These are phyloP conservation scores for Cordyceps cateniannulata DNA, from an alignment of 2,329 filamentous ascomycete species.

Conservation along the genomic window DNA sequence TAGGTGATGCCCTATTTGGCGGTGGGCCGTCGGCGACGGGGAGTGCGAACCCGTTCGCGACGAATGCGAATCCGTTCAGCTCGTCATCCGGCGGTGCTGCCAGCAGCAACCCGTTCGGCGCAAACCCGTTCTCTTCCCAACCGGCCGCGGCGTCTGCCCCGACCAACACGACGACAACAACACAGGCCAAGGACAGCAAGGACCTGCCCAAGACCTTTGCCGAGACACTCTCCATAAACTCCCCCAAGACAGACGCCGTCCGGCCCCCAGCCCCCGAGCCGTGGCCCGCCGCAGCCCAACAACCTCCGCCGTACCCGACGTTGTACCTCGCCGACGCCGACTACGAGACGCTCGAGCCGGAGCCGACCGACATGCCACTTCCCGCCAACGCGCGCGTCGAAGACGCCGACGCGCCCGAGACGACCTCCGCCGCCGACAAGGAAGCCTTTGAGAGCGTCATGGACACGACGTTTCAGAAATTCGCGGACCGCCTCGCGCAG, in stretches of 20 bases:
- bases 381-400: conserved; percentile 40
- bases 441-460: conserved; percentile 67
- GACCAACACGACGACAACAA: conserved; percentile 16
- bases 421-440: conserved; percentile 50
- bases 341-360: conserved; percentile 74
- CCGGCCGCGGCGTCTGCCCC: conserved; percentile 20
- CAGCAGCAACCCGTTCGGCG: conserved; percentile 24
- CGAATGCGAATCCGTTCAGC: conserved; percentile 43
- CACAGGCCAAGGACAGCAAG: conserved; percentile 1
- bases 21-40: conserved; percentile 40
- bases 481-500: conserved; percentile 69
- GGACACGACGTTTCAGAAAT: conserved; percentile 72
- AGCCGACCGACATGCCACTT: conserved; percentile 43
- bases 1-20: conserved; percentile 68
- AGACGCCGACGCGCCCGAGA: conserved; percentile 33
- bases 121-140: conserved; percentile 23
- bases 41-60: conserved; percentile 53
- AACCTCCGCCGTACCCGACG: conserved; percentile 65
- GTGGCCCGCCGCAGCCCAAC: conserved; percentile 64
- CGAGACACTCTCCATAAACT: conserved; percentile 69
- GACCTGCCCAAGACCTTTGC: conserved; percentile 58
- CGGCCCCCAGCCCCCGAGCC: conserved; percentile 49
- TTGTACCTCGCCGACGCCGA: conserved; percentile 83
- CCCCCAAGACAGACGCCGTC: conserved; percentile 25
- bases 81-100: conserved; percentile 18